Evolutionary conservation across 2,329 filamentous ascomycete genomes (phyloP).

Genomic region (Scleromitrula shiraiana): DNA sequence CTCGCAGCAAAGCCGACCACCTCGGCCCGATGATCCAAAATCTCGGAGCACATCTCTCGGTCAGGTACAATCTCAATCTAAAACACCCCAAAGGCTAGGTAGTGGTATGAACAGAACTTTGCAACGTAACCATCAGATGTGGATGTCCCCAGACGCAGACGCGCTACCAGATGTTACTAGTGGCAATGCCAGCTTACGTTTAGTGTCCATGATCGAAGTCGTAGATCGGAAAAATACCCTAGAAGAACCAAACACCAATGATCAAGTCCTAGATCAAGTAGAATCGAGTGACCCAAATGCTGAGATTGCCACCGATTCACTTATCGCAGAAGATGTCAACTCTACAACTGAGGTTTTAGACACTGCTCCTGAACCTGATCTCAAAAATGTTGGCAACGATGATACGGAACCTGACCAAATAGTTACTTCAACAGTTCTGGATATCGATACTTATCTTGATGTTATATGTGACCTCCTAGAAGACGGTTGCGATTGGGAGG

Average conservation of each 20-base stretch:
- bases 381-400: background rate
- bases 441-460: conserved; percentile 57
- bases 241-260: conserved; percentile 1
- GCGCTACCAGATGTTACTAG: conserved; percentile 41
- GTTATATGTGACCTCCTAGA: conserved; percentile 66
- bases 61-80: conserved; percentile 25
- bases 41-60: conserved; percentile 28
- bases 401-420: background rate
- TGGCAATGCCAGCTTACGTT: conserved; percentile 27
- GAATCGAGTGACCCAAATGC: background rate
- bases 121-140: conserved; percentile 43
- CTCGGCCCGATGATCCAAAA: conserved; percentile 31
- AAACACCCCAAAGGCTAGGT: conserved; percentile 30
- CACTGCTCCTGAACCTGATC: too few relatives aligned
- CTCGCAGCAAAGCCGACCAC: conserved; percentile 29
- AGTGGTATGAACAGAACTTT: conserved; percentile 24
- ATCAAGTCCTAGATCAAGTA: background rate
- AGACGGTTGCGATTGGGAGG: conserved; percentile 75
- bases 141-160: conserved; percentile 49
- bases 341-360: background rate
- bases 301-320: background rate
- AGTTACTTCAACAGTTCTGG: conserved; percentile 13
- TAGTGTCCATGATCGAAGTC: conserved; percentile 21
- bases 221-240: background rate
- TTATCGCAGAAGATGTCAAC: background rate